Percentiles rank a stretch among this genome's conserved stretches.
These are phyloP conservation scores for Talaromyces rugulosus DNA, from an alignment of 2,329 filamentous ascomycete genomes.

Conservation along the genomic window DNA sequence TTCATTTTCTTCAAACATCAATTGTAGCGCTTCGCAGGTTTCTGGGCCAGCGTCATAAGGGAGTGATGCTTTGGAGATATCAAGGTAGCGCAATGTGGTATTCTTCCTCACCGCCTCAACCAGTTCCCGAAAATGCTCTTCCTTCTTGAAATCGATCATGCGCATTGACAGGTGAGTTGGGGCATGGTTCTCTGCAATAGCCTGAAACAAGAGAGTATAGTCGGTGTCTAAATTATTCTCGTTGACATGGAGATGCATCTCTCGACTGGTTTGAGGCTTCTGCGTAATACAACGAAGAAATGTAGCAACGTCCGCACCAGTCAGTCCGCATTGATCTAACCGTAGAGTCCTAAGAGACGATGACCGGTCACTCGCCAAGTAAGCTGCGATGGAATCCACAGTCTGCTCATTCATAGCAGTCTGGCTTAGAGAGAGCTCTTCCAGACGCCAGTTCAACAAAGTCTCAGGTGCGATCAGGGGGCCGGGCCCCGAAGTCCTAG, in stretches of 20 bases:
- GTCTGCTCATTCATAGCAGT: constrained; percentile 60
- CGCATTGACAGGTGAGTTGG: constrained; percentile 63
- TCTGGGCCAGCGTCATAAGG: constrained; percentile 65
- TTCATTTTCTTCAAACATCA: constrained; percentile 64
- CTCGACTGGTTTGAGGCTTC: constrained; percentile 46
- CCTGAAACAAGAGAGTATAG: constrained; percentile 39
- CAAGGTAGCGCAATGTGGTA: constrained; percentile 59
- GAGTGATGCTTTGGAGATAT: constrained; percentile 66
- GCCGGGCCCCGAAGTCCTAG: constrained; percentile 59
- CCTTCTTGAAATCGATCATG: constrained; percentile 65
- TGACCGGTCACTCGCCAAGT: constrained; percentile 59
- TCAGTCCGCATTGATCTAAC: constrained; percentile 64
- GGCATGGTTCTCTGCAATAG: constrained; percentile 49
- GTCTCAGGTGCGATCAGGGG: constrained; percentile 64
- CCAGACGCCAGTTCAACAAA: constrained; percentile 62
- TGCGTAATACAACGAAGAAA: constrained; percentile 61
- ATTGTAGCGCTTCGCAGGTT: constrained; percentile 60
- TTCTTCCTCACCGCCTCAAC: constrained; percentile 60
- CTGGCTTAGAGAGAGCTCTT: constrained; percentile 62
- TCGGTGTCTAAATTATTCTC: constrained; percentile 51
- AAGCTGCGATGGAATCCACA: constrained; percentile 62
- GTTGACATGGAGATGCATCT: constrained; percentile 63
- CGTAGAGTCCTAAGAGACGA: constrained; percentile 57
- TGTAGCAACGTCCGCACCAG: constrained; percentile 60
- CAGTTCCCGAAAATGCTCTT: constrained; percentile 60